Evolutionary conservation across 2,329 filamentous ascomycete genomes (phyloP), one percentile per base, ranked within the genome.

Genomic region (Scolecobasidium constrictum): DNA sequence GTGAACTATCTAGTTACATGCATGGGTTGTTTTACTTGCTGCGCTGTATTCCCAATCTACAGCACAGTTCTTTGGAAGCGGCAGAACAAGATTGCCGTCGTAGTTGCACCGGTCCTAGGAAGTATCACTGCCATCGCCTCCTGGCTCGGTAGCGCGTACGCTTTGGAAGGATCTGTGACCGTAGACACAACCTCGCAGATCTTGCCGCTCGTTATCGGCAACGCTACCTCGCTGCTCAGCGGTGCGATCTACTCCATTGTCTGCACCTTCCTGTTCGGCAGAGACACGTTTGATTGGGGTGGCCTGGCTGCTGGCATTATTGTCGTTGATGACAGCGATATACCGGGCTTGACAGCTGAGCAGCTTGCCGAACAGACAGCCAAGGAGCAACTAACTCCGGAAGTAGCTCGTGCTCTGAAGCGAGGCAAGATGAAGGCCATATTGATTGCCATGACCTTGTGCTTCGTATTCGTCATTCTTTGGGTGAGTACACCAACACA

Each of bases 1-100:
- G 42, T 54, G 22, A 39, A 40, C 18, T 53, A 46, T 28, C 45
- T 51, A 4, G 43, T 51, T 31, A 51, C 49, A 4, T 40, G 42
- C 16, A 50, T 52, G 33, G 53, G 53, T 2, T 50, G 56, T 17
- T 49, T 56, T 19, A 45, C 50, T 45, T 40, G 44, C 38, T 49
- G 46, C 3, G 58, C 52, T 9, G 52, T 60, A 20, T 46, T 59
- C 1, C 58, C 56, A 1, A 51, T 53, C 21, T 48, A 54, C 3
- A 54, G 52, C 23, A 59, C 55, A 0, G 50, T 60, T 15, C 45
- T 59, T 11, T 60, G 58, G 57, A 47, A 47, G 11, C 52, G 50
- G 26, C 54, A 58, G 35, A 48, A 46, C 11, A 50, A 48, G 12
- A 34, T 46, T 11, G 54, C 54, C 1, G 50, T 50, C 11, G 47